Percentiles rank a stretch among this genome's conserved stretches.
These are phyloP conservation scores for Ganoderma leucocontextum DNA, from an alignment of 1,284 basidiomycete species.

Conservation along the genomic window DNA sequence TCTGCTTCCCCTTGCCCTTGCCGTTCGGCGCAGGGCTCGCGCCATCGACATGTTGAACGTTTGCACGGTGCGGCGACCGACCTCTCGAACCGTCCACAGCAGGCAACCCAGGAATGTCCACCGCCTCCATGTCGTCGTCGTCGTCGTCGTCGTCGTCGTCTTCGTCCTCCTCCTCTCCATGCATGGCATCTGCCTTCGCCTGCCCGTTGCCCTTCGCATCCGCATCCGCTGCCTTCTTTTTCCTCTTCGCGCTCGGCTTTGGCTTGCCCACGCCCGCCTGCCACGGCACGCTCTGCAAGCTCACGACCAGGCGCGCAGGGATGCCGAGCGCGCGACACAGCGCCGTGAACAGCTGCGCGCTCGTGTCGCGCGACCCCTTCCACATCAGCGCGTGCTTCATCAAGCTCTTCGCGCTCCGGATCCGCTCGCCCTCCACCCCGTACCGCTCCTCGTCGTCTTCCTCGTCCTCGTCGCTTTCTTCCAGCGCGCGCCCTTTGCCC, in stretches of 20 bases:
- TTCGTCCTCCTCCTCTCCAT: slow-evolving; percentile 36
- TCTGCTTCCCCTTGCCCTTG: slow-evolving; percentile 64
- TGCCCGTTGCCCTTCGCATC: slow-evolving; percentile 48
- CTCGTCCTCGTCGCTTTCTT: slow-evolving; percentile 52
- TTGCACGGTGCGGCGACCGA: slow-evolving; percentile 43
- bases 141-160: slow-evolving; percentile 48
- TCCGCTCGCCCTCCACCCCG: slow-evolving; percentile 63
- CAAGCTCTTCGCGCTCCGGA: slow-evolving; percentile 83
- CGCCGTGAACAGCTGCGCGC: slow-evolving; percentile 92
- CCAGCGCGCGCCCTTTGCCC: slow-evolving; percentile 34
- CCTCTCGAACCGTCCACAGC: slow-evolving; percentile 22
- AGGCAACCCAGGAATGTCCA: slow-evolving; percentile 38
- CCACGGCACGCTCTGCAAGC: slow-evolving; percentile 93
- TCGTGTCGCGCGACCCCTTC: slow-evolving; percentile 86
- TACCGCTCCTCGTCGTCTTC: slow-evolving; percentile 45
- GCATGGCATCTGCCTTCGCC: slow-evolving; percentile 45
- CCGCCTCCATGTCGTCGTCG: slow-evolving; percentile 52
- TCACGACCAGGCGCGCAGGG: slow-evolving; percentile 89
- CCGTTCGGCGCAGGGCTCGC: slow-evolving; percentile 49
- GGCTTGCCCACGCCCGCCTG: slow-evolving; percentile 65
- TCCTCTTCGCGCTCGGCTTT: slow-evolving; percentile 54
- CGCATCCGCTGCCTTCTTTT: slow-evolving; percentile 42
- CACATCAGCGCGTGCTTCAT: slow-evolving; percentile 89
- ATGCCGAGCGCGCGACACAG: slow-evolving; percentile 89
- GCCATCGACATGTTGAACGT: slow-evolving; percentile 52